These are phyloP conservation scores for Coffea eugenioides DNA, from an alignment of 257 asterid genomes.

Conservation along the genomic window DNA sequence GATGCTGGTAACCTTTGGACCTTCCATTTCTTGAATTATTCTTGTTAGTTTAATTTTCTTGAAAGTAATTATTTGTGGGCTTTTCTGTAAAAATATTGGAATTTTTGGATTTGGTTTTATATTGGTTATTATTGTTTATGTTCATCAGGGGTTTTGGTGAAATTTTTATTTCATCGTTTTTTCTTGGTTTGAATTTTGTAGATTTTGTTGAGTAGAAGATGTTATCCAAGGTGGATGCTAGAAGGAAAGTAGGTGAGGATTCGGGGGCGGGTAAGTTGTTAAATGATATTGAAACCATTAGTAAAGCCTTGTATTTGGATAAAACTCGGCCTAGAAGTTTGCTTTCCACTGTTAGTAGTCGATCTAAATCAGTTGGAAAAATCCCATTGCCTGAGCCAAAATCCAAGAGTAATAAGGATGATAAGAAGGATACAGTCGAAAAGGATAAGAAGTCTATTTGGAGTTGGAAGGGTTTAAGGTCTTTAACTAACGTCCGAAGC, in stretches of 20 bases:
- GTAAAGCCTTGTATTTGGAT: constrained; percentile 55
- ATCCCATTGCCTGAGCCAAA: constrained; percentile 48
- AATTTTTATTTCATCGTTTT: constrained; percentile 5
- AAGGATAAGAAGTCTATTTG: constrained; percentile 79
- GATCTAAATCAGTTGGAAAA: constrained; percentile 85
- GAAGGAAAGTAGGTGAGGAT: constrained; percentile 58
- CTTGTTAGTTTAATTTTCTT: constrained; percentile 9
- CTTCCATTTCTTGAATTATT: constrained; percentile 6
- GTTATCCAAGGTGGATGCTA: constrained; percentile 60
- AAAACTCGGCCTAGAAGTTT: constrained; percentile 52
- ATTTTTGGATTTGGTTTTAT: constrained; percentile 7
- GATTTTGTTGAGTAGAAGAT: constrained; percentile 36
- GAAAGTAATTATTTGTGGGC: not conserved
- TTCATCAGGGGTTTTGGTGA: constrained; percentile 16
- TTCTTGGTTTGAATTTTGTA: constrained; percentile 24
- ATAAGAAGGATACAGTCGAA: constrained; percentile 49
- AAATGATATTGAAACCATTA: constrained; percentile 70
- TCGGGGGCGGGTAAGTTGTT: constrained; percentile 69
- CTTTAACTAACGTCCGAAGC: constrained; percentile 62
- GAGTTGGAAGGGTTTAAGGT: constrained; percentile 91
- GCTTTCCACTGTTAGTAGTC: constrained; percentile 73
- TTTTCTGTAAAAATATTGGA: not conserved
- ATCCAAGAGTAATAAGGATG: constrained; percentile 42
- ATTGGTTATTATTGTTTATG: not conserved
- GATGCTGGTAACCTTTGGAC: constrained; percentile 7